Evolutionary conservation across 495 filamentous ascomycete species (phyloP).

Genomic region (Cenococcum geophilum): DNA sequence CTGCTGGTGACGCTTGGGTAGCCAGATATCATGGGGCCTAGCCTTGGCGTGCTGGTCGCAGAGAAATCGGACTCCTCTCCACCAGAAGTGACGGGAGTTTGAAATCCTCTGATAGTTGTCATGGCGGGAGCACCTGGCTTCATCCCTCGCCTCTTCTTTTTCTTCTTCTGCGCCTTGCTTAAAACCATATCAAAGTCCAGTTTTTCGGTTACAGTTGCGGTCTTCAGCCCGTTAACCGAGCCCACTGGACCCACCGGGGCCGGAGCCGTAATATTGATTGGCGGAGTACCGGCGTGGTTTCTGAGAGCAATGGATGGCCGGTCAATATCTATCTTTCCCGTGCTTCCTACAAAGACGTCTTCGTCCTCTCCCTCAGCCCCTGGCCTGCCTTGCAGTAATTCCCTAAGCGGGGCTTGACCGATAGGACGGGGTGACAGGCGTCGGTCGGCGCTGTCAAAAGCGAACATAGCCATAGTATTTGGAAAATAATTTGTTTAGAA

Average conservation of each 20-base stretch:
- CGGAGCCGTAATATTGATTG: constrained; percentile 26
- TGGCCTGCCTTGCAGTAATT: background rate
- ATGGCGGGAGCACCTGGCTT: constrained; percentile 54
- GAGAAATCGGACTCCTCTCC: constrained; percentile 81
- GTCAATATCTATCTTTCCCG: constrained; percentile 23
- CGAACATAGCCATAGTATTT: constrained; percentile 15
- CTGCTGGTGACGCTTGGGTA: constrained; percentile 42
- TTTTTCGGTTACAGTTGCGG: constrained; percentile 21
- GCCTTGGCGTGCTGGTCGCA: constrained; percentile 43
- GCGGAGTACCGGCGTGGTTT: constrained; percentile 16
- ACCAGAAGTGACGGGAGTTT: constrained; percentile 74
- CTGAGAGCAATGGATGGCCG: background rate
- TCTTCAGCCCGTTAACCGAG: constrained; percentile 6
- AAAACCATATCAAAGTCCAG: constrained; percentile 36
- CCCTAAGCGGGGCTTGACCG: background rate
- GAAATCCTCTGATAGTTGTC: constrained; percentile 70
- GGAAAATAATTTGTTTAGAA: background rate
- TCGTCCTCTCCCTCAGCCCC: background rate
- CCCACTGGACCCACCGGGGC: constrained; percentile 22
- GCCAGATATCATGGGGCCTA: constrained; percentile 31
- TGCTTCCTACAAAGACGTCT: constrained; percentile 11
- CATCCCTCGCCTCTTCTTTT: constrained; percentile 45
- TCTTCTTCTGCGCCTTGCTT: constrained; percentile 40
- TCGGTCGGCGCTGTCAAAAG: constrained; percentile 5
- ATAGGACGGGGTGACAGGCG: background rate